Percentiles rank a stretch among this genome's conserved stretches.
Conservation (phyloP, 2,329 filamentous ascomycete genomes). For the Aureobasidium sp. region DNA sequence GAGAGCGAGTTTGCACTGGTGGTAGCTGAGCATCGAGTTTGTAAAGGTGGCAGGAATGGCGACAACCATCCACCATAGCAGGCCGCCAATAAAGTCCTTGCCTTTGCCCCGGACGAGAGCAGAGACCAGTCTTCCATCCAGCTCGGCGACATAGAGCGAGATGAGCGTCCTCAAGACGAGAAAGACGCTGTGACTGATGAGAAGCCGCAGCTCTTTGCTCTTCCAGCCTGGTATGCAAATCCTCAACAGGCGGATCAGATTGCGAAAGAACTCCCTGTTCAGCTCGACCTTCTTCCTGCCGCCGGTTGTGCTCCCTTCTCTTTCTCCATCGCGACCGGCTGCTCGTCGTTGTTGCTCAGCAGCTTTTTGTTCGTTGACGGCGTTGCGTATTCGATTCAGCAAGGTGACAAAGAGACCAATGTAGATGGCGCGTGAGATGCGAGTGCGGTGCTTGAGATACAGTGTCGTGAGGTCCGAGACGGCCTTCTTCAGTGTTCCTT, state of each 20-base stretch:
- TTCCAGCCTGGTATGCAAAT: conserved; percentile 88
- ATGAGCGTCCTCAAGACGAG: conserved; percentile 84
- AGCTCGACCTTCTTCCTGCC: conserved; percentile 69
- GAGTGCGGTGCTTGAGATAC: conserved; percentile 72
- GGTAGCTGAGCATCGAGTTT: conserved; percentile 97
- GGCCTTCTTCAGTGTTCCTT: conserved; percentile 58
- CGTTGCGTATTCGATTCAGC: conserved; percentile 80
- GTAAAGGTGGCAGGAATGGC: conserved; percentile 95
- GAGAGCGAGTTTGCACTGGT: conserved; percentile 88
- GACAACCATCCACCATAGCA: conserved; percentile 98
- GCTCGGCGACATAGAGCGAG: conserved; percentile 89
- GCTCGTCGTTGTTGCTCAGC: conserved; percentile 52
- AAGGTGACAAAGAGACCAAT: conserved; percentile 74
- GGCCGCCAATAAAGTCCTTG: conserved; percentile 76
- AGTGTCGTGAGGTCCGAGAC: conserved; percentile 61
- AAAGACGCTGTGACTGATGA: conserved; percentile 90
- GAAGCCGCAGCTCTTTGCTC: conserved; percentile 77
- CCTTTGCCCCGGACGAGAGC: conserved; percentile 86
- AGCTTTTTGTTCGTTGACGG: conserved; percentile 82
- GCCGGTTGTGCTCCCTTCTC: conserved; percentile 16
- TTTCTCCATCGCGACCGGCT: conserved; percentile 30
- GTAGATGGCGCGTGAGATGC: conserved; percentile 78
- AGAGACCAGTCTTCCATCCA: conserved; percentile 91
- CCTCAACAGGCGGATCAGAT: conserved; percentile 66
- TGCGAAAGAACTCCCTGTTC: conserved; percentile 79